phyloP scores from a whole-genome alignment of 2,329 filamentous ascomycete genomes.

The Talaromyces sp. region DNA sequence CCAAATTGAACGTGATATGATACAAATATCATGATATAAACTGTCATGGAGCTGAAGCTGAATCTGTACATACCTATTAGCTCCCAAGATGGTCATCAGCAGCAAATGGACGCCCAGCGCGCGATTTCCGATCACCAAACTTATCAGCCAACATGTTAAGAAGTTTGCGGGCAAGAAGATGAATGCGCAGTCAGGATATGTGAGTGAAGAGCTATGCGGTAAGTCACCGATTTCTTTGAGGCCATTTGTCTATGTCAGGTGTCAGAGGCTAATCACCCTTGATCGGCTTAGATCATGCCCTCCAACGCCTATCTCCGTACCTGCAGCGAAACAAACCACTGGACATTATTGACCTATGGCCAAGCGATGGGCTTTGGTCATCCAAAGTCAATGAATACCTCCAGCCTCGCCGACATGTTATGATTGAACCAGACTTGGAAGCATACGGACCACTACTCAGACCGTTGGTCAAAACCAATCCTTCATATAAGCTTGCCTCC shows the following conservation, averaged over 20 bases:
- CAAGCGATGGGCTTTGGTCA: constrained; percentile 78
- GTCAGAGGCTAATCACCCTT: background rate
- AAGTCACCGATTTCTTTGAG: constrained; percentile 8
- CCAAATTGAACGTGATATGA: background rate
- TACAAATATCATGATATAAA: background rate
- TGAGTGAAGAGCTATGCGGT: constrained; percentile 40
- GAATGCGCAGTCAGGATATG: constrained; percentile 24
- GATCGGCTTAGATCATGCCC: constrained; percentile 60
- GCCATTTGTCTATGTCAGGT: background rate
- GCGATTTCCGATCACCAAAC: constrained; percentile 26
- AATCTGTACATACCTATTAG: background rate
- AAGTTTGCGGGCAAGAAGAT: constrained; percentile 4
- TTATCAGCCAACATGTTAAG: constrained; percentile 1
- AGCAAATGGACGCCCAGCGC: constrained; percentile 23
- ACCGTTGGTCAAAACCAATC: constrained; percentile 56
- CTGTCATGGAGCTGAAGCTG: background rate
- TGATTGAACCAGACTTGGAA: constrained; percentile 71
- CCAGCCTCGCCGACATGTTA: constrained; percentile 76
- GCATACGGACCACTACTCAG: constrained; percentile 65
- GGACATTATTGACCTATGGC: constrained; percentile 85
- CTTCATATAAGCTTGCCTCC: constrained; percentile 53
- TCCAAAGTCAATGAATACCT: constrained; percentile 72
- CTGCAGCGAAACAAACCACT: constrained; percentile 73
- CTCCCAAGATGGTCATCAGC: background rate
- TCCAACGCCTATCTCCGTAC: constrained; percentile 69